A percentile compares a stretch with the other conserved stretches of the same genome.
These are phyloP conservation scores for Alternaria sp. DNA, from an alignment of 2,329 filamentous ascomycete genomes.

Conservation along the genomic window DNA sequence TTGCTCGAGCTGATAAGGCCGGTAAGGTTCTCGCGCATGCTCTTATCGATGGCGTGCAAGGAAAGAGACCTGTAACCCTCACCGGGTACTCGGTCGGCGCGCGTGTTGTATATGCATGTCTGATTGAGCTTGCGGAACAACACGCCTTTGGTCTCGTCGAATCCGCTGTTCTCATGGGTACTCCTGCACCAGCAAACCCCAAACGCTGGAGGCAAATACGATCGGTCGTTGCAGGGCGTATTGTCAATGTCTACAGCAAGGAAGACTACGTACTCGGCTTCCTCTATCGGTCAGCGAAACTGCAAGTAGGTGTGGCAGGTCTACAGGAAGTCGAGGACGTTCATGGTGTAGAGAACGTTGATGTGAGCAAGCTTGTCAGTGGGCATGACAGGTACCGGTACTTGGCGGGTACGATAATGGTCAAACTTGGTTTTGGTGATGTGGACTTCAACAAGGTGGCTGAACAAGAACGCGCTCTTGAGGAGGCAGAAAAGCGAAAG, in stretches of 20 bases:
- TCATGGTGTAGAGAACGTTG: conserved; percentile 67
- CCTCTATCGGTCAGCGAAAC: conserved; percentile 81
- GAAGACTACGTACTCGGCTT: conserved; percentile 89
- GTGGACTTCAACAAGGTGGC: conserved; percentile 55
- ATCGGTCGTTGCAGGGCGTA: conserved; percentile 77
- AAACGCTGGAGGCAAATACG: conserved; percentile 79
- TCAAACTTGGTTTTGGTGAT: conserved; percentile 59
- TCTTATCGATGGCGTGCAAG: conserved; percentile 79
- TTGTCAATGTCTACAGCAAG: conserved; percentile 86
- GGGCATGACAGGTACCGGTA: conserved; percentile 61
- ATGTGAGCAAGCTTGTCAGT: conserved; percentile 58
- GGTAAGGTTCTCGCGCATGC: conserved; percentile 81
- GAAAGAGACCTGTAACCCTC: conserved; percentile 79
- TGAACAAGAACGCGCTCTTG: conserved; percentile 49
- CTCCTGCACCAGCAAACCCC: conserved; percentile 75
- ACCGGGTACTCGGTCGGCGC: conserved; percentile 85
- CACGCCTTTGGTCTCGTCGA: conserved; percentile 84
- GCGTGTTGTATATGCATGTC: conserved; percentile 80
- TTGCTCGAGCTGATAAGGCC: conserved; percentile 79
- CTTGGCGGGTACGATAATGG: conserved; percentile 57
- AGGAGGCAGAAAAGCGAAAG: conserved; percentile 48
- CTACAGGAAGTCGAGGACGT: conserved; percentile 75
- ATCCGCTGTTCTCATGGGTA: conserved; percentile 80
- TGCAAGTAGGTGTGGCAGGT: conserved; percentile 83
- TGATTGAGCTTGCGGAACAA: conserved; percentile 77